A percentile compares a stretch with the other conserved stretches of the same genome.
Evolutionary conservation across 2,329 filamentous ascomycete genomes (phyloP).

Genomic region (Talaromyces sp.): DNA sequence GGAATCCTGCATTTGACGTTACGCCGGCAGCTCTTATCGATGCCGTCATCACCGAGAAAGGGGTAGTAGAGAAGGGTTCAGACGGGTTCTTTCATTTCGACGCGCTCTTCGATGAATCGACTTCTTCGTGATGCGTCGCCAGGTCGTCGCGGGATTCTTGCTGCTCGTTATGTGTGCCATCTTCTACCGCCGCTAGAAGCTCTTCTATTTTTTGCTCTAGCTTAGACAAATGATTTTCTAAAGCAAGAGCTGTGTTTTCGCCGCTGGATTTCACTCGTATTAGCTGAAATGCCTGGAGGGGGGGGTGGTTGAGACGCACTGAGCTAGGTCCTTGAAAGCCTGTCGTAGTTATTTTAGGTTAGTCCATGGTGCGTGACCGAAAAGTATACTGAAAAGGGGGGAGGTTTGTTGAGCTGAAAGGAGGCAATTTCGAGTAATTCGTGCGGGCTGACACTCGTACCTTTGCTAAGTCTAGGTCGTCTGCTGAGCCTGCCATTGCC

Average conservation of each 20-base stretch:
- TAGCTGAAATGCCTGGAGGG: neutral
- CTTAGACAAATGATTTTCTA: conserved; percentile 54
- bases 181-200: conserved; percentile 27
- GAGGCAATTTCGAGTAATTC: neutral
- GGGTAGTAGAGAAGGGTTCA: conserved; percentile 73
- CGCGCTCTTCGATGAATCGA: conserved; percentile 26
- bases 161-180: conserved; percentile 2
- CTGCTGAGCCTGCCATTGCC: conserved; percentile 8
- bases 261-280: conserved; percentile 38
- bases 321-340: conserved; percentile 33
- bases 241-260: conserved; percentile 53
- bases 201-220: conserved; percentile 54
- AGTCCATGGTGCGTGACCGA: neutral
- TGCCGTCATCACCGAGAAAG: conserved; percentile 88
- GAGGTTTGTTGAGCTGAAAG: neutral
- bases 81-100: conserved; percentile 66
- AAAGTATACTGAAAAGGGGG: neutral
- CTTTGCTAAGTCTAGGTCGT: conserved; percentile 15
- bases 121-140: conserved; percentile 14
- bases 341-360: conserved; percentile 16
- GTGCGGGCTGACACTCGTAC: neutral
- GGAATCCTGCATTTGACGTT: conserved; percentile 97
- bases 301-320: conserved; percentile 21
- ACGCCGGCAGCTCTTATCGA: conserved; percentile 88
- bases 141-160: neutral